Conservation (phyloP, 495 filamentous ascomycete species). For the Xylaria intraflava region DNA sequence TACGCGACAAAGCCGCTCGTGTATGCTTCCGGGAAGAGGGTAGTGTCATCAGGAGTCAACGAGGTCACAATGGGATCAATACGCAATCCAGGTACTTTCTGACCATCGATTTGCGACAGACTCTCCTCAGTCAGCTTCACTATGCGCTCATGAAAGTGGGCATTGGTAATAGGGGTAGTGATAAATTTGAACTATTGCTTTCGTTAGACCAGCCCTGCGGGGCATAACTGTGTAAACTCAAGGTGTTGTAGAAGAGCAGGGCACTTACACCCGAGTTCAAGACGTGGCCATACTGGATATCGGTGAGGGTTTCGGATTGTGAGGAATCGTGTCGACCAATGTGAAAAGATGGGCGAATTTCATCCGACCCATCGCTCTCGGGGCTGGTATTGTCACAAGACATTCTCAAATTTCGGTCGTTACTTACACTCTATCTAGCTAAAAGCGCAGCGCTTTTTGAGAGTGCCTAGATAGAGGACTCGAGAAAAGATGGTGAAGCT, state of each 20-base stretch:
- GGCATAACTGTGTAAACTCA: no score
- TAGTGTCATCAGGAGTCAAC: constrained; percentile 65
- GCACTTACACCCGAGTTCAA: constrained; percentile 56
- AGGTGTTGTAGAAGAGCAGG: neutral
- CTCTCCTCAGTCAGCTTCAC: constrained; percentile 55
- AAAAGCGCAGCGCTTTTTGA: no score
- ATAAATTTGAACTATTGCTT: constrained; percentile 77
- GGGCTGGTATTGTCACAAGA: constrained; percentile 31
- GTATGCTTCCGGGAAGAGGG: constrained; percentile 62
- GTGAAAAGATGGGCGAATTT: constrained; percentile 57
- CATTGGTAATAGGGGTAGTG: constrained; percentile 80
- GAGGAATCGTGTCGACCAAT: constrained; percentile 79
- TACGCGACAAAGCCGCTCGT: constrained; percentile 66
- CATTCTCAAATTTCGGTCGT: neutral
- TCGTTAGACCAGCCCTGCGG: constrained; percentile 4
- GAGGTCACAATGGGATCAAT: constrained; percentile 56
- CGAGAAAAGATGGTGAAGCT: no score
- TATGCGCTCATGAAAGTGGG: constrained; percentile 72
- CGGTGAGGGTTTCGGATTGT: constrained; percentile 53
- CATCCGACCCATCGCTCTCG: constrained; percentile 44
- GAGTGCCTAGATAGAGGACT: no score
- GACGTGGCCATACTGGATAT: constrained; percentile 58
- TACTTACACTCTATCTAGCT: no score
- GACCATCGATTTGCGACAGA: constrained; percentile 31
- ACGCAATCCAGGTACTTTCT: constrained; percentile 14